Base-by-base conservation (phyloP, 352 stramenopile species). In the Phytophthora agathidicida region DNA sequence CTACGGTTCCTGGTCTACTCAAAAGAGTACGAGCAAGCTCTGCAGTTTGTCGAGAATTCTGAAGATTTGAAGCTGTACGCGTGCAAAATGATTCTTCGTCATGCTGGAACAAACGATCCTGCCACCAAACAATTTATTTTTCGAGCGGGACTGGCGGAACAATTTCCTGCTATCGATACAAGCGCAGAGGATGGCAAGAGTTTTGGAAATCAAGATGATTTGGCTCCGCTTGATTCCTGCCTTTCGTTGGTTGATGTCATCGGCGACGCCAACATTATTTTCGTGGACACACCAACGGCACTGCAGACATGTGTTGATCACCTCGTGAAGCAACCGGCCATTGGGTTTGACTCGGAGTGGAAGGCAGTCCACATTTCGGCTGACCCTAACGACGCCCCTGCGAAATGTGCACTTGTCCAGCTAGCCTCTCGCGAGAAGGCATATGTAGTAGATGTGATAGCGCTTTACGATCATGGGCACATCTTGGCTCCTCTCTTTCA, bases 331-430 rank as follows among this genome's bases (percentile, higher is more conserved):
- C 68, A 82, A n/a, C 23, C 61, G 0, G 63, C 77, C 17, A 65
- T 94, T 14, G 85, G 85, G 3, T 91, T 94, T 36, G 85, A 94
- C 65, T 90, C 78, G 14, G 85, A 94, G 55, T 94, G 85, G 85
- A 89, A 88, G 24, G 58, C 76, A 7, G 55, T 72, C n/a, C 71
- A 83, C 20, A 59, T 70, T 30, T 64, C 61, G 9, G 31, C 64
- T 28, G 38, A 22, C 1, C 16, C 45, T 1, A 32, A 53, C n/a
- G 27, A 59, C 13, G 14, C 38, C 3, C 37, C 28, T 22, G 72
- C 73, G 5, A 74, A 75, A 2, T 91, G 81, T 49, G 80, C 84
- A 17, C 56, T 90, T 23, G 14, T 92, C 33, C 85, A 94, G 56
- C 39, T 94, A 36, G 77, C 85, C n/a, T 89, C 80, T 2, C 50